Conservation (phyloP, 2,329 filamentous ascomycete genomes). For the Coniochaeta hoffmannii region DNA sequence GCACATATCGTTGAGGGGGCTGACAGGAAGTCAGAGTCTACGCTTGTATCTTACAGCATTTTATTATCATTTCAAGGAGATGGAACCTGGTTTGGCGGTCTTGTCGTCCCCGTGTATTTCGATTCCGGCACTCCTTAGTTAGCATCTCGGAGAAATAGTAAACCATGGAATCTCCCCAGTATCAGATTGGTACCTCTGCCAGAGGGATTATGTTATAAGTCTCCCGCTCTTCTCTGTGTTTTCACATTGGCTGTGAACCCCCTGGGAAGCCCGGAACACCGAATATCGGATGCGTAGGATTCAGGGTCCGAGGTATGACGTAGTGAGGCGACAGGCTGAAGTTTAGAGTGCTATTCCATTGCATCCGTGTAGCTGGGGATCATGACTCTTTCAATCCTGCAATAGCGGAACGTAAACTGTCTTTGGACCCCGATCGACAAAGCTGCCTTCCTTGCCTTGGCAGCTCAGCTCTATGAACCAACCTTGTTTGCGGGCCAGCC, state of each 20-base stretch:
- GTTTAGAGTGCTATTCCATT: neutral
- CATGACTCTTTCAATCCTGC: neutral
- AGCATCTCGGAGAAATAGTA: neutral
- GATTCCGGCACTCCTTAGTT: conserved; percentile 1
- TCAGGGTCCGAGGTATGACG: neutral
- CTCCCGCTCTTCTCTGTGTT: too few relatives aligned
- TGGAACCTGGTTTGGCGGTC: neutral
- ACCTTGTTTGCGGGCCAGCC: neutral
- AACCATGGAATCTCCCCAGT: neutral
- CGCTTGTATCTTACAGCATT: neutral
- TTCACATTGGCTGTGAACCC: too few relatives aligned
- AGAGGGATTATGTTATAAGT: neutral
- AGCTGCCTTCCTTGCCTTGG: too few relatives aligned
- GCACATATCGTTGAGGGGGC: neutral
- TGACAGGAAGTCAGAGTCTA: neutral
- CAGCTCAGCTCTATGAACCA: too few relatives aligned
- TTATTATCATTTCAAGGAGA: neutral
- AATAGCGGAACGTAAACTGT: neutral
- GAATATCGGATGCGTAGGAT: neutral
- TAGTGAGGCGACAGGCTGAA: neutral
- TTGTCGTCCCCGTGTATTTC: neutral
- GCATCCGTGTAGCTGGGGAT: too few relatives aligned
- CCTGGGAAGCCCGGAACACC: too few relatives aligned
- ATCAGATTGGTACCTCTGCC: neutral
- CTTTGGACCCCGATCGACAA: neutral